Evolutionary conservation across 1,139 yeast genomes (phyloP).

Genomic region (Blastobotrys apis): DNA sequence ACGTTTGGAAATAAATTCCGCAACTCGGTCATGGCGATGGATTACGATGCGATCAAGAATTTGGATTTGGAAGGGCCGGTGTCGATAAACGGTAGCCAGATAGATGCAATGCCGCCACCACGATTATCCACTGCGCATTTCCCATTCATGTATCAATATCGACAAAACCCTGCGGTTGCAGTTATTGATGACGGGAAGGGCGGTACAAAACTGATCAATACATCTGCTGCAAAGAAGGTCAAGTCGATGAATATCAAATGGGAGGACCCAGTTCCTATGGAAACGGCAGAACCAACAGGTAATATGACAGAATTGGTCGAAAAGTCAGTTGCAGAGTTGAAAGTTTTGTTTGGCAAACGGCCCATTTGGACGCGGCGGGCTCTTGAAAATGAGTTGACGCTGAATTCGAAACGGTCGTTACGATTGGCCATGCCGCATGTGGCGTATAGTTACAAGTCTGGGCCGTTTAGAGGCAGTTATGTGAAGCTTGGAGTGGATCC

Average conservation of each 20-base stretch:
- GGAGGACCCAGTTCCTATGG: slow-evolving; percentile 45
- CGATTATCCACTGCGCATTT: slow-evolving; percentile 68
- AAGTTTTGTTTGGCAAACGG: slow-evolving; percentile 54
- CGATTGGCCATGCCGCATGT: slow-evolving; percentile 81
- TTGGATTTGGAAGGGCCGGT: slow-evolving; percentile 33
- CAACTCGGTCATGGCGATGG: slow-evolving; percentile 40
- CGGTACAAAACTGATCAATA: slow-evolving; percentile 29
- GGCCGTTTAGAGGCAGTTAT: slow-evolving; percentile 95
- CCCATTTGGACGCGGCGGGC: slow-evolving; percentile 89
- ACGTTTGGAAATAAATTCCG: slow-evolving; percentile 43
- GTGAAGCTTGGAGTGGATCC: slow-evolving; percentile 81
- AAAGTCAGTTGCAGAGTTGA: slow-evolving; percentile 52
- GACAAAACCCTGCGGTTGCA: slow-evolving; percentile 52
- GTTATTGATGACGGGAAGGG: slow-evolving; percentile 54
- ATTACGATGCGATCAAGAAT: slow-evolving; percentile 38
- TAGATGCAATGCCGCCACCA: slow-evolving; percentile 81
- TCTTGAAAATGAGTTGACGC: slow-evolving; percentile 49
- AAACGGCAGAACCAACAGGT: slow-evolving; percentile 43
- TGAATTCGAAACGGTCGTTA: slow-evolving; percentile 44
- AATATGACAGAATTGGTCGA: slow-evolving; percentile 25
- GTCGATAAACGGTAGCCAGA: slow-evolving; percentile 31
- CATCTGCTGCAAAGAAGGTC: slow-evolving; percentile 32
- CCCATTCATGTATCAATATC: slow-evolving; percentile 69
- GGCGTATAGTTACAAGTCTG: slow-evolving; percentile 73
- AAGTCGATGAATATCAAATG: slow-evolving; percentile 41